phyloP scores from a whole-genome alignment of 495 filamentous ascomycete genomes.

The Penicillium verhagenii region DNA sequence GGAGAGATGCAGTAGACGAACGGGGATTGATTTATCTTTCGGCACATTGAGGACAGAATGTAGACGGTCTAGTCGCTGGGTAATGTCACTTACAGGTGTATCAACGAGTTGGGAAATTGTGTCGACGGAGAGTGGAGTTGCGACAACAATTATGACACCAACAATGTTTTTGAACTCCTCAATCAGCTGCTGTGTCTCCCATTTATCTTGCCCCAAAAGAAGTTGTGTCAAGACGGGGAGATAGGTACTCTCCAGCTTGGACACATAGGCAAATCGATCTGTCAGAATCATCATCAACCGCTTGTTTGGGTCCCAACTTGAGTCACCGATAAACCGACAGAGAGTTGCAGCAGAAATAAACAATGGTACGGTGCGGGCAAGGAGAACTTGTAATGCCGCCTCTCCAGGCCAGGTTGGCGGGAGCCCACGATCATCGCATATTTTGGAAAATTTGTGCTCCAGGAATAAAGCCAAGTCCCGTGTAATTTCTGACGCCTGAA shows the following conservation, averaged over 20 bases:
- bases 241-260: slow-evolving; percentile 24
- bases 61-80: slow-evolving; percentile 12
- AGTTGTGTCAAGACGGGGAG: slow-evolving; percentile 22
- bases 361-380: slow-evolving; percentile 23
- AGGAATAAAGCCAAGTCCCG: not conserved
- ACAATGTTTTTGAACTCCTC: slow-evolving; percentile 24
- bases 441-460: not conserved
- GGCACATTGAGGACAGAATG: slow-evolving; percentile 23
- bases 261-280: slow-evolving; percentile 8
- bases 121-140: slow-evolving; percentile 20
- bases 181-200: not conserved
- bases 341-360: slow-evolving; percentile 36
- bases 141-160: slow-evolving; percentile 24
- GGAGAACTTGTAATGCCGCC: slow-evolving; percentile 8
- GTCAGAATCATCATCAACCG: slow-evolving; percentile 16
- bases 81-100: slow-evolving; percentile 4
- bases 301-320: not conserved
- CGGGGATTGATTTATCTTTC: slow-evolving; percentile 1
- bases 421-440: not conserved
- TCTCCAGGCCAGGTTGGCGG: slow-evolving; percentile 38
- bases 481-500: not conserved
- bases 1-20: slow-evolving; percentile 25
- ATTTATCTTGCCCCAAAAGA: slow-evolving; percentile 10
- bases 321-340: slow-evolving; percentile 26
- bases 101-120: slow-evolving; percentile 13